phyloP scores from a whole-genome alignment of 2,329 filamentous ascomycete genomes.

The Ophiostoma populinum region DNA sequence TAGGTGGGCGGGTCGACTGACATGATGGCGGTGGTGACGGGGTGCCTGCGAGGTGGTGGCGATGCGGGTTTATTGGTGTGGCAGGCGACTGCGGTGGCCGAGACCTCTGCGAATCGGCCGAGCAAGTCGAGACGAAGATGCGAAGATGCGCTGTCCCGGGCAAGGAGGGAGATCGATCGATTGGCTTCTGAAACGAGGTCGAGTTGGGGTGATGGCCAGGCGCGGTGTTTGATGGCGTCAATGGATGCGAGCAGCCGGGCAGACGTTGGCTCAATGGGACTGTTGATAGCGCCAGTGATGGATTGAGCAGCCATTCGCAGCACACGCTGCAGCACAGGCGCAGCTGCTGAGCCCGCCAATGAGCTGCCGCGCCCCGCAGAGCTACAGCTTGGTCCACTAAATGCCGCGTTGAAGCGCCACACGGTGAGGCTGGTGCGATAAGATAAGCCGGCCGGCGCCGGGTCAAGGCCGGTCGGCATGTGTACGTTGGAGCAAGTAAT shows the following conservation, averaged over 20 bases:
- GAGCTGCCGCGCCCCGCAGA: constrained; percentile 7
- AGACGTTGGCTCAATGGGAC: constrained; percentile 2
- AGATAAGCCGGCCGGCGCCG: too few species aligned
- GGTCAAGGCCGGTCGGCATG: too few species aligned
- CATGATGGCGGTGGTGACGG: constrained; percentile 34
- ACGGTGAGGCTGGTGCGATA: constrained; percentile 8
- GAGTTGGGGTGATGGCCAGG: constrained; percentile 1
- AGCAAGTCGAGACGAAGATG: not conserved
- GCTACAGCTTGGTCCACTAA: constrained; percentile 12
- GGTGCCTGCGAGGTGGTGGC: not conserved
- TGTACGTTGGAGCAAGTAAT: too few species aligned
- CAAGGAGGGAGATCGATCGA: not conserved
- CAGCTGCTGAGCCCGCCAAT: constrained; percentile 4
- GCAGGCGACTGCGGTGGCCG: not conserved
- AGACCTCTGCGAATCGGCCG: not conserved
- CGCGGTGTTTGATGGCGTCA: constrained; percentile 1
- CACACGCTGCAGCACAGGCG: too few species aligned
- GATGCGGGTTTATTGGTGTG: not conserved
- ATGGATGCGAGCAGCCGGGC: not conserved
- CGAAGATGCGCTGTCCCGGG: not conserved
- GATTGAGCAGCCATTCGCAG: constrained; percentile 2
- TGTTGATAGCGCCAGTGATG: constrained; percentile 6
- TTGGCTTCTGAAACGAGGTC: not conserved
- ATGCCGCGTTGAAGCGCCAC: constrained; percentile 11
- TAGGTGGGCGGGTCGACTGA: constrained; percentile 86